phyloP scores from a whole-genome alignment of 257 asterid species.

The Euphrasia confusa region DNA sequence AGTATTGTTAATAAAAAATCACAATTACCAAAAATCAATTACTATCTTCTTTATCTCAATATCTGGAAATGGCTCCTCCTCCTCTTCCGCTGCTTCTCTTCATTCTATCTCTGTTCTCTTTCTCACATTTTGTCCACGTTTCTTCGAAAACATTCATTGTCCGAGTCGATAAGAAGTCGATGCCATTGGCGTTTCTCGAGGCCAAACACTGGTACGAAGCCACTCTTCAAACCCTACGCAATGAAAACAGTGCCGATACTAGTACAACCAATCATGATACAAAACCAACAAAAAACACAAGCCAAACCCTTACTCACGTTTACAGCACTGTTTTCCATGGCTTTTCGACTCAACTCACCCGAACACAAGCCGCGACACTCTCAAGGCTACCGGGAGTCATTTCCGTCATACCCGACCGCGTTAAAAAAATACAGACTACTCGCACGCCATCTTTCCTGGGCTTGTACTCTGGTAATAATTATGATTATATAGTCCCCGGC shows the following conservation, averaged over 20 bases:
- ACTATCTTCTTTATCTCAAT: too few species aligned
- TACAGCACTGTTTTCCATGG: too few species aligned
- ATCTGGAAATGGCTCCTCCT: too few species aligned
- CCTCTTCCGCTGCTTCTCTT: background rate
- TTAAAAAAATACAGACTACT: constrained; percentile 69
- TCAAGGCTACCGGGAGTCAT: constrained; percentile 38
- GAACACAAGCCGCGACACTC: constrained; percentile 17
- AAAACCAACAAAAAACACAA: constrained; percentile 19
- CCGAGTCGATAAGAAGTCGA: too few species aligned
- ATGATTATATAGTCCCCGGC: background rate
- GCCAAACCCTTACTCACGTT: too few species aligned
- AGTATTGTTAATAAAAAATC: too few species aligned
- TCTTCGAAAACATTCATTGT: too few species aligned
- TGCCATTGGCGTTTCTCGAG: constrained; percentile 22
- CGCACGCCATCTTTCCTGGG: constrained; percentile 71
- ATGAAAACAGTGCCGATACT: background rate
- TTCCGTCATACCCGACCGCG: constrained; percentile 58
- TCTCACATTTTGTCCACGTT: too few species aligned
- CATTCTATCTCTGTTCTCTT: background rate
- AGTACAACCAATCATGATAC: too few species aligned
- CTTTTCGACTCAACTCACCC: too few species aligned
- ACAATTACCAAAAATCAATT: too few species aligned
- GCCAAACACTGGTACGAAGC: constrained; percentile 61
- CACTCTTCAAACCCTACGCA: constrained; percentile 48
- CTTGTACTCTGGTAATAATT: constrained; percentile 21